These are phyloP conservation scores for Astragalus glycyphyllos DNA, from an alignment of 306 rosid genomes.

Conservation along the genomic window DNA sequence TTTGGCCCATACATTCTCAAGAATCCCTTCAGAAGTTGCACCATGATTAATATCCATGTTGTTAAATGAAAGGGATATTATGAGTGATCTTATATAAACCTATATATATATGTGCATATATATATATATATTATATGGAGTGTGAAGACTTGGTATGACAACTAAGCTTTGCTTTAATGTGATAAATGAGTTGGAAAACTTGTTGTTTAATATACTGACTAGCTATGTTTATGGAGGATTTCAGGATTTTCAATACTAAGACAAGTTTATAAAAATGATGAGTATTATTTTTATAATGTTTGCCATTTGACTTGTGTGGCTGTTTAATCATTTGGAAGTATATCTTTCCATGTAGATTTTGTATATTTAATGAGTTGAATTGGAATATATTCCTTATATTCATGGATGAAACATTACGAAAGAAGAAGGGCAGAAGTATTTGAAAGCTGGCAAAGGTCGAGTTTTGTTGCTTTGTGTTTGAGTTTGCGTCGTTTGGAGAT, in stretches of 20 bases:
- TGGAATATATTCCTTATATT: slow-evolving; percentile 45
- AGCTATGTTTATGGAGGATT: slow-evolving; percentile 56
- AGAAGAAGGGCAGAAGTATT: slow-evolving; percentile 53
- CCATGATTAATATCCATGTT: slow-evolving; percentile 55
- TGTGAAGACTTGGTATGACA: slow-evolving; percentile 47
- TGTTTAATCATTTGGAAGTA: slow-evolving; percentile 59
- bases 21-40: slow-evolving; percentile 61
- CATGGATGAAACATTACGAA: slow-evolving; percentile 49
- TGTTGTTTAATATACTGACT: slow-evolving; percentile 58
- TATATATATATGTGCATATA: slow-evolving; percentile 29
- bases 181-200: slow-evolving; percentile 60
- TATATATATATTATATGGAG: slow-evolving; percentile 11
- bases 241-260: slow-evolving; percentile 48
- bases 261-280: slow-evolving; percentile 4
- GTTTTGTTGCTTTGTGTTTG: slow-evolving; percentile 43
- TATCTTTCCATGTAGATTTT: slow-evolving; percentile 52
- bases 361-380: slow-evolving; percentile 45
- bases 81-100: slow-evolving; percentile 31
- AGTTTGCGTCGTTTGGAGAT: slow-evolving; percentile 10
- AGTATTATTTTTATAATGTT: slow-evolving; percentile 35
- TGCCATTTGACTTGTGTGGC: slow-evolving; percentile 59
- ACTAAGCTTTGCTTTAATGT: slow-evolving; percentile 52
- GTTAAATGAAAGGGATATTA: slow-evolving; percentile 22
- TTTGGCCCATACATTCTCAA: slow-evolving; percentile 91
- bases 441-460: slow-evolving; percentile 60